phyloP scores from a whole-genome alignment of 768 basidiomycete species.

The Gymnopilus dilepis region DNA sequence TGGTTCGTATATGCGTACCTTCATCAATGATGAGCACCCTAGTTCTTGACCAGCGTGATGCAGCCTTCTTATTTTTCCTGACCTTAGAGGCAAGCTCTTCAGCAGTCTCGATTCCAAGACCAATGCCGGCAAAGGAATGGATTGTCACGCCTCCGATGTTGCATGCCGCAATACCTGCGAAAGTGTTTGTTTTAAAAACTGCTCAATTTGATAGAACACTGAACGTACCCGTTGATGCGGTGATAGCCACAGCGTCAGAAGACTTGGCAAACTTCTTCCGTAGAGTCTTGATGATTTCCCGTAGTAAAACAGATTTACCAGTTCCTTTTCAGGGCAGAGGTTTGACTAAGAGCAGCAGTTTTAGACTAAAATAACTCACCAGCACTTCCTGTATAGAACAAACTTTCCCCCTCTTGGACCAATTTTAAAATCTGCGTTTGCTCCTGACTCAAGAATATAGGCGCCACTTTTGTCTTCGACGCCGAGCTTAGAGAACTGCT shows the following conservation, averaged over 20 bases:
- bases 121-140: slow-evolving; percentile 96
- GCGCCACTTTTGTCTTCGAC: slow-evolving; percentile 33
- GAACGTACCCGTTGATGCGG: slow-evolving; percentile 84
- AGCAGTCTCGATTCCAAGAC: slow-evolving; percentile 72
- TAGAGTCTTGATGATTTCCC: slow-evolving; percentile 86
- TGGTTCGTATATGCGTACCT: slow-evolving; percentile 45
- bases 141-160: slow-evolving; percentile 96
- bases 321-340: slow-evolving; percentile 64
- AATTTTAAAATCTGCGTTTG: slow-evolving; percentile 84
- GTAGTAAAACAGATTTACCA: slow-evolving; percentile 93
- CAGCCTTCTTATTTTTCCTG: slow-evolving; percentile 84
- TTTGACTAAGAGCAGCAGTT: background rate
- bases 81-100: slow-evolving; percentile 70
- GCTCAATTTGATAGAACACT: slow-evolving; percentile 8
- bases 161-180: slow-evolving; percentile 86
- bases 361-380: slow-evolving; percentile 54
- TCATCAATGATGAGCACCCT: slow-evolving; percentile 86
- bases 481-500: slow-evolving; percentile 15
- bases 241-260: slow-evolving; percentile 85
- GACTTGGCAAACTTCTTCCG: slow-evolving; percentile 55
- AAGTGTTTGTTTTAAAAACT: background rate
- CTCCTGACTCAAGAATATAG: slow-evolving; percentile 78
- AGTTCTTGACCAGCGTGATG: slow-evolving; percentile 79
- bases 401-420: slow-evolving; percentile 71
- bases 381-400: slow-evolving; percentile 98